Percentiles rank a stretch among this genome's conserved stretches.
Evolutionary conservation across 2,329 filamentous ascomycete genomes (phyloP).

Genomic region (Penicillium frequentans): DNA sequence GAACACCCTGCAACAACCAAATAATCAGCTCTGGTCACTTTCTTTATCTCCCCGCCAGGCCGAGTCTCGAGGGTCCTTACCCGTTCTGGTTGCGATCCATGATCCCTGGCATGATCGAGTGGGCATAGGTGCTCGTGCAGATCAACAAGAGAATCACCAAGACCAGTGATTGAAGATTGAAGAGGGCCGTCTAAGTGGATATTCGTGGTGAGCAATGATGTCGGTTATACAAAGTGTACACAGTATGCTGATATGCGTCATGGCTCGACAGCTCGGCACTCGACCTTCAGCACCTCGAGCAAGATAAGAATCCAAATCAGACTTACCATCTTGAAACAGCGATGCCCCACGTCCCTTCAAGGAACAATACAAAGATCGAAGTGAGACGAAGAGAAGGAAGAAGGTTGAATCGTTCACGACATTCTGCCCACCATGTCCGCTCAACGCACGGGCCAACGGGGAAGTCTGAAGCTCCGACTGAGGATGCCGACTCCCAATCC

Average conservation of each 20-base stretch:
- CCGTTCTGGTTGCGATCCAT: constrained; percentile 93
- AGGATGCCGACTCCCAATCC: background rate
- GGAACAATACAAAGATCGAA: background rate
- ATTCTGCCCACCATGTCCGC: constrained; percentile 26
- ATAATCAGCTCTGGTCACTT: background rate
- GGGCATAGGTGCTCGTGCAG: constrained; percentile 92
- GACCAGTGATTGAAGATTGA: constrained; percentile 97
- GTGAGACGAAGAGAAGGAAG: constrained; percentile 1
- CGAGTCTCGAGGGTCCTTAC: constrained; percentile 50
- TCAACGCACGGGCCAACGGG: constrained; percentile 18
- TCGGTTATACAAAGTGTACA: constrained; percentile 3
- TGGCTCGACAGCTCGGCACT: constrained; percentile 1
- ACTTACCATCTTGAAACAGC: constrained; percentile 33
- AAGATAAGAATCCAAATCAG: background rate
- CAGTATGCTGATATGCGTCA: constrained; percentile 1
- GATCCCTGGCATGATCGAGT: constrained; percentile 83
- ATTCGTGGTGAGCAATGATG: constrained; percentile 11
- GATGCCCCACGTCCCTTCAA: background rate
- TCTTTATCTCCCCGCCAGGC: background rate
- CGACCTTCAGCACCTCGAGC: background rate
- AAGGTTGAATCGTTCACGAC: constrained; percentile 2
- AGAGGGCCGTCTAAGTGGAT: constrained; percentile 75
- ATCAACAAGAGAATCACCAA: constrained; percentile 92
- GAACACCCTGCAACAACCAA: constrained; percentile 57
- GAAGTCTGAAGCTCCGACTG: background rate